A percentile compares a stretch with the other conserved stretches of the same genome.
Conservation (phyloP, 148 eudicot species). For the Beta vulgaris region DNA sequence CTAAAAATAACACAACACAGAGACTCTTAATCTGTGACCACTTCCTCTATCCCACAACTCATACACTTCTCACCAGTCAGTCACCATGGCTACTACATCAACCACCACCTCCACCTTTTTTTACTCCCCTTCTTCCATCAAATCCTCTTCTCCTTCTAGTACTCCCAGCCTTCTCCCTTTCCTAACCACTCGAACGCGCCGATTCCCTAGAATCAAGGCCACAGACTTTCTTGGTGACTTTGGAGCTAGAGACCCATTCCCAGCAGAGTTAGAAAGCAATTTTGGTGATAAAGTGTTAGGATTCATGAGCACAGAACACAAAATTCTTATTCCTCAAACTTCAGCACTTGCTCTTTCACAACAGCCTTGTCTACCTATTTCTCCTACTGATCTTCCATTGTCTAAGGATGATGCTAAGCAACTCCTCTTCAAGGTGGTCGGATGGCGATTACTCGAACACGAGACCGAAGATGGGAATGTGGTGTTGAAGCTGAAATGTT, state of each 20-base stretch:
- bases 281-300: constrained; percentile 80
- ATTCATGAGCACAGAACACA: constrained; percentile 56
- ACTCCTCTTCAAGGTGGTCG: constrained; percentile 69
- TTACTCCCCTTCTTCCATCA: constrained; percentile 10
- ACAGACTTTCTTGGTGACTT: constrained; percentile 66
- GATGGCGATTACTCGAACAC: constrained; percentile 69
- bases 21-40: no score
- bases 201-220: constrained; percentile 18
- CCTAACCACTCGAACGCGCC: not conserved
- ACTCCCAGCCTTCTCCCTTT: constrained; percentile 5
- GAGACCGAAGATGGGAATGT: constrained; percentile 24
- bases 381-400: constrained; percentile 47
- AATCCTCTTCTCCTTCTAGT: constrained; percentile 5
- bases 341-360: constrained; percentile 64
- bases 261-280: constrained; percentile 71
- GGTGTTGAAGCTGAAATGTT: constrained; percentile 52
- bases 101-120: constrained; percentile 13
- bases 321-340: constrained; percentile 68
- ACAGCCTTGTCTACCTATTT: constrained; percentile 40
- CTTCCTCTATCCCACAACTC: constrained; percentile 18
- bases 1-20: not conserved
- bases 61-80: not conserved
- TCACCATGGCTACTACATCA: constrained; percentile 28
- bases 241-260: constrained; percentile 88
- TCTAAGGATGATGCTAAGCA: constrained; percentile 52